These are phyloP conservation scores for Strigomonas culicis DNA, from an alignment of 208 protist genomes.

Conservation along the genomic window DNA sequence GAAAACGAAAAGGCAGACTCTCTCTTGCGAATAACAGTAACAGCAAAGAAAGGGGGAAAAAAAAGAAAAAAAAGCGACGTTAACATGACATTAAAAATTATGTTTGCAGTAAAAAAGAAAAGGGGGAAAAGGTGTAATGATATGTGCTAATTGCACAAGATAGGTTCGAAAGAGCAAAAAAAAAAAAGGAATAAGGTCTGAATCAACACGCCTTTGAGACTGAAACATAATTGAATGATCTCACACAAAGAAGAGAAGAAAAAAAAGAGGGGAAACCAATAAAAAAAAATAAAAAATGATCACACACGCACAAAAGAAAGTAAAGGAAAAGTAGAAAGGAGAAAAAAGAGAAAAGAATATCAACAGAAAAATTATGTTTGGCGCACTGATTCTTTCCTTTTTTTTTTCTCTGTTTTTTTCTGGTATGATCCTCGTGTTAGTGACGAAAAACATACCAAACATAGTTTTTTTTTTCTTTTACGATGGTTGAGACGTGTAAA, in stretches of 20 bases:
- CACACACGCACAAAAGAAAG: conserved; percentile 1
- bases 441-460: not conserved
- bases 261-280: conserved; percentile 7
- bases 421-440: not conserved
- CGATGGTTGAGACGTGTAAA: not conserved
- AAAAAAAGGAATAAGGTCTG: conserved; percentile 6
- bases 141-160: not conserved
- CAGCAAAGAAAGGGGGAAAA: conserved; percentile 1
- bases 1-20: conserved; percentile 2
- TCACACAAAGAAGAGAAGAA: conserved; percentile 3
- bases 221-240: conserved; percentile 2
- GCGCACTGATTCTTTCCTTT: not conserved
- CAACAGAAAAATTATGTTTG: not conserved
- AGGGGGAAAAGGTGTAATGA: not conserved
- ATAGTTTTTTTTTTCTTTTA: not conserved
- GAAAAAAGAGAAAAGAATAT: conserved; percentile 3
- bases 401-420: not conserved
- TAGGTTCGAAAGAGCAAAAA: conserved; percentile 8
- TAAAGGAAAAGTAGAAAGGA: conserved; percentile 9
- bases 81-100: not conserved
- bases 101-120: conserved; percentile 3
- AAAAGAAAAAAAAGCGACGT: conserved; percentile 10
- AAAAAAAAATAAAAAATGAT: conserved; percentile 6
- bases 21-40: not conserved
- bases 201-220: not conserved